A percentile compares a stretch with the other conserved stretches of the same genome.
Conservation (phyloP, 805 yeast species). For the Barnettozyma siamensis region DNA sequence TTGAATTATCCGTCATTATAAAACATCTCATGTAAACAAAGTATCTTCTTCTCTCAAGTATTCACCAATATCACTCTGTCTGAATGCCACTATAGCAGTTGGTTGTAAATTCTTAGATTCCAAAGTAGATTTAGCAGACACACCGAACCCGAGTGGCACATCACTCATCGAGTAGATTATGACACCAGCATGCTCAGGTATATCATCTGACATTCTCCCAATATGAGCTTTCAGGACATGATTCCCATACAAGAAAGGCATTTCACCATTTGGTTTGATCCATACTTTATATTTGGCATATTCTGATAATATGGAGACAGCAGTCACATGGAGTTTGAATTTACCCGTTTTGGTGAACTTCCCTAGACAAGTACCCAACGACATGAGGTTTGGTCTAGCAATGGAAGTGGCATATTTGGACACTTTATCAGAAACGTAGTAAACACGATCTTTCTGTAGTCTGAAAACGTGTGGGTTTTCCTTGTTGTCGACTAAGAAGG, state of each 20-base stretch:
- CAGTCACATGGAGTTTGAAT: conserved; percentile 91
- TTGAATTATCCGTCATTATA: too few species aligned
- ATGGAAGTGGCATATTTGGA: conserved; percentile 88
- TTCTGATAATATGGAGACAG: conserved; percentile 74
- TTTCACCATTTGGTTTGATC: conserved; percentile 96
- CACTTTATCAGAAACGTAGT: conserved; percentile 78
- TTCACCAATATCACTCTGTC: conserved; percentile 98
- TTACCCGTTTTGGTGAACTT: conserved; percentile 97
- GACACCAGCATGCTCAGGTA: conserved; percentile 97
- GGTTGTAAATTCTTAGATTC: conserved; percentile 89
- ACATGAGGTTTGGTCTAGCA: conserved; percentile 85
- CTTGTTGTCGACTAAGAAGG: conserved; percentile 68
- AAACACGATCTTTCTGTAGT: conserved; percentile 93
- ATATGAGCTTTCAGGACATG: conserved; percentile 94
- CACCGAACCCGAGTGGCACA: conserved; percentile 92
- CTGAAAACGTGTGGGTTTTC: conserved; percentile 92
- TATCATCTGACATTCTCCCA: conserved; percentile 95
- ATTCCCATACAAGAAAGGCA: conserved; percentile 96
- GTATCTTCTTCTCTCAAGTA: conserved; percentile 97
- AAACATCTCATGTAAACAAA: conserved; percentile 58
- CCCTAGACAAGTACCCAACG: conserved; percentile 89
- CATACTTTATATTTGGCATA: conserved; percentile 91
- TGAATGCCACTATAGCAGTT: conserved; percentile 88
- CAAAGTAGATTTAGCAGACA: conserved; percentile 82
- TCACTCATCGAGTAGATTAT: conserved; percentile 88